A percentile compares a stretch with the other conserved stretches of the same genome.
phyloP scores from a whole-genome alignment of 345 rosid genomes.

The Rhizophora apiculata region DNA sequence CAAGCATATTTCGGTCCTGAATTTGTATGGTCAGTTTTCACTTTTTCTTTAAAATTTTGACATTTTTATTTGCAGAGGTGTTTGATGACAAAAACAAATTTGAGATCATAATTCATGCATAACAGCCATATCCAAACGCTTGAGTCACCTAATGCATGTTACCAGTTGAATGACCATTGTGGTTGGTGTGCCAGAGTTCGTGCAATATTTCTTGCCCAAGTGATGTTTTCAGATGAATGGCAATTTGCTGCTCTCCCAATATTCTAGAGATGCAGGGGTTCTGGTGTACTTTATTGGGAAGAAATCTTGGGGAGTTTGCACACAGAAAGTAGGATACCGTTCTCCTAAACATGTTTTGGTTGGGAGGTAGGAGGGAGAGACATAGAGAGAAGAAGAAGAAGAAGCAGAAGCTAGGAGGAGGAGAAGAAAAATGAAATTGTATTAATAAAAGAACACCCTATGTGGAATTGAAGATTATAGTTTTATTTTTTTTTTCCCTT shows the following conservation, averaged over 20 bases:
- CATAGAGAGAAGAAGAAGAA: not conserved
- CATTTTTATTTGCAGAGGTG: too few relatives aligned
- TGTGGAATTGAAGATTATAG: not conserved
- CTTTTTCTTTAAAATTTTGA: not conserved
- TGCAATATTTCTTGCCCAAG: too few relatives aligned
- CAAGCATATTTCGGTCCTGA: constrained; percentile 57
- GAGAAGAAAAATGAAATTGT: too few relatives aligned
- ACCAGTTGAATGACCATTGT: too few relatives aligned
- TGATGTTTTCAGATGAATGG: too few relatives aligned
- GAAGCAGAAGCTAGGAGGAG: not conserved
- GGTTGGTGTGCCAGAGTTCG: too few relatives aligned
- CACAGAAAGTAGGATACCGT: too few relatives aligned
- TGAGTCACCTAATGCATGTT: too few relatives aligned
- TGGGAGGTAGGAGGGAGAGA: not conserved
- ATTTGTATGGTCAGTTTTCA: constrained; percentile 44
- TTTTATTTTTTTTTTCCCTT: not conserved
- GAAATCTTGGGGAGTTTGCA: not conserved
- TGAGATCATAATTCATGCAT: too few relatives aligned
- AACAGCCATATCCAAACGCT: too few relatives aligned
- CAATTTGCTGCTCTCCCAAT: not conserved
- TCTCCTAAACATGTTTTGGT: not conserved
- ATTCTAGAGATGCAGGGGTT: not conserved
- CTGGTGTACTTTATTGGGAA: not conserved
- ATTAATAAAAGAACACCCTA: too few relatives aligned
- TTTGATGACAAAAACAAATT: too few relatives aligned